Base-by-base conservation (phyloP, 768 basidiomycete genomes). In the Fomitopsis pulvina region DNA sequence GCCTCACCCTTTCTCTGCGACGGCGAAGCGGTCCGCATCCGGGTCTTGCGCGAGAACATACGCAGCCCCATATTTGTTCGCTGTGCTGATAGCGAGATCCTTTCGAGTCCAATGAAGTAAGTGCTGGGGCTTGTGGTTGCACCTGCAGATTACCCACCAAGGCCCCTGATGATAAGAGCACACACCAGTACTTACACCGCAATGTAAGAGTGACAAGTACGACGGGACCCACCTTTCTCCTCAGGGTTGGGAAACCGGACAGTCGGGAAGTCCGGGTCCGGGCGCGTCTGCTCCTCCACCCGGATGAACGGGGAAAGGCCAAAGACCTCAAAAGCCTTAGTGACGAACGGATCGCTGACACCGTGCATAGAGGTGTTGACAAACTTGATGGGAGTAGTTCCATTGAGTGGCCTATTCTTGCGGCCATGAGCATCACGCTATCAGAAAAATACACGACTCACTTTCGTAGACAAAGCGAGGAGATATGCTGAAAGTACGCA, bases 361-460 rank as follows among this genome's bases (percentile, higher is more conserved):
- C 92, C 92, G 57, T 94, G 92, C 86, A 94, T 84, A 0, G 91
- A 86, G 0, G 92, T 94, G 60, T 91, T 90, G 18, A 90, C 85
- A 56, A 93, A 89, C 56, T 72, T 78, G 53, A 83, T 50, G 4
- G 67, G 30, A 1, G 67, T 60, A 4, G 57, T 54, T 0, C 66
- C 55, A 54, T 79, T 81, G 11, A 59, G 29, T 0, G 57, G 39
- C 27, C 56, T 60, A 21, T 3, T n/a, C 2, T n/a, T 22, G 20
- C 40, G 24, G 16, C 24, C 41, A 22, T 4, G 6, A 32, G 3
- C 16, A 29, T 8, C 5, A 8, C 7, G 11, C 41, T 21, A 22
- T 21, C 22, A 11, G 21, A 21, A 41, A 22, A 16, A 20, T 11
- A 9, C 20, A 9, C 14, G 18, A 41, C 41, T 6, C 8, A 41